A percentile compares a stretch with the other conserved stretches of the same genome.
Evolutionary conservation across 192 early-diverging fungal genomes (phyloP).

Genomic region (Backusella westeae): DNA sequence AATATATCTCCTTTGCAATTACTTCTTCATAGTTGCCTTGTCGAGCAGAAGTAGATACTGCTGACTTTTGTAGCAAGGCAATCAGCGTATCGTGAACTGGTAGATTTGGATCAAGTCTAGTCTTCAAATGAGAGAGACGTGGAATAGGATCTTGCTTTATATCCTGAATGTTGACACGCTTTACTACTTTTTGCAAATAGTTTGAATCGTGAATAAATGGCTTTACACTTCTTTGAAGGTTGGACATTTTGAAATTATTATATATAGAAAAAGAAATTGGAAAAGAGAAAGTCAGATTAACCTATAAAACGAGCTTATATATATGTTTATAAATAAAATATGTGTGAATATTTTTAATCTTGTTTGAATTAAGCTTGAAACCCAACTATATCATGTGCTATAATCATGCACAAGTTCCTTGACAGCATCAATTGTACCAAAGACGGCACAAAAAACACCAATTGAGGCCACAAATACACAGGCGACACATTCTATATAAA

Average conservation of each 20-base stretch:
- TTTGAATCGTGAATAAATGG: not conserved
- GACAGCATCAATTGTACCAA: constrained; percentile 65
- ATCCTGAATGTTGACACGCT: not conserved
- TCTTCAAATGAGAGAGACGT: not conserved
- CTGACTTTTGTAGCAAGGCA: not conserved
- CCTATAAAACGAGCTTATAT: not conserved
- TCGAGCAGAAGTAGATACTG: not conserved
- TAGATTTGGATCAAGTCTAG: not conserved
- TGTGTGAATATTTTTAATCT: not conserved
- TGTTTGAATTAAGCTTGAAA: not conserved
- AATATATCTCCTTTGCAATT: not conserved
- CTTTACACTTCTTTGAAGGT: constrained; percentile 1
- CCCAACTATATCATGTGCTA: not conserved
- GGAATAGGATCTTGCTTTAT: not conserved
- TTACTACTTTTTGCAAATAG: constrained; percentile 4
- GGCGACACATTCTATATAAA: constrained; percentile 39
- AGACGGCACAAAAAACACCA: constrained; percentile 55
- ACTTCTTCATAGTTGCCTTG: not conserved
- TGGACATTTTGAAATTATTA: not conserved
- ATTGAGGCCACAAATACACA: constrained; percentile 51
- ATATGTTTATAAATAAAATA: not conserved
- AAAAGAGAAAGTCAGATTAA: not conserved
- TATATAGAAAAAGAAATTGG: not conserved
- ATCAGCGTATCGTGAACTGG: not conserved
- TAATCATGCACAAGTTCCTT: constrained; percentile 41